Conservation (phyloP, 2,329 filamentous ascomycete genomes). For the Thelonectria blattea region DNA sequence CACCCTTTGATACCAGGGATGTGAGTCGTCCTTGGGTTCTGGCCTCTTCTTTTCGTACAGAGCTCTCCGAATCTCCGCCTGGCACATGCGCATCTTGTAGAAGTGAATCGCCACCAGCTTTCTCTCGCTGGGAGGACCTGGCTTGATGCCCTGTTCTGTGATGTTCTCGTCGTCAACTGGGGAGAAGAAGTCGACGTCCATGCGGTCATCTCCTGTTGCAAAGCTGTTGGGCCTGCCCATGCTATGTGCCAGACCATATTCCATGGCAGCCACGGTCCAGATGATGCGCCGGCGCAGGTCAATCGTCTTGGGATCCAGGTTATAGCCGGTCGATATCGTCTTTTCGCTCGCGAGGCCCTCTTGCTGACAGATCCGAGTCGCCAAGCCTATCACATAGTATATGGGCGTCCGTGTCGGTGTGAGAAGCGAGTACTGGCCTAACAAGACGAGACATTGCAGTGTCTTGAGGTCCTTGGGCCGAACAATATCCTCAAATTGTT, state of each 20-base stretch:
- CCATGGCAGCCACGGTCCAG: constrained; percentile 89
- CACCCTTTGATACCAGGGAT: constrained; percentile 88
- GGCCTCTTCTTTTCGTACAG: constrained; percentile 84
- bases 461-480: constrained; percentile 89
- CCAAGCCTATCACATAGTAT: constrained; percentile 91
- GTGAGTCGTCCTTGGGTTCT: constrained; percentile 77
- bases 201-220: constrained; percentile 78
- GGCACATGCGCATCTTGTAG: constrained; percentile 86
- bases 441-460: constrained; percentile 84
- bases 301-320: constrained; percentile 74
- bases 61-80: constrained; percentile 84
- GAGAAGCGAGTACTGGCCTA: constrained; percentile 89
- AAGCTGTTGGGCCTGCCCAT: constrained; percentile 88
- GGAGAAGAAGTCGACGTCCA: constrained; percentile 87
- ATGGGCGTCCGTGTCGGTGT: constrained; percentile 92
- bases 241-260: constrained; percentile 84
- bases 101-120: constrained; percentile 93
- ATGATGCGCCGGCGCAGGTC: constrained; percentile 89
- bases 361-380: constrained; percentile 86
- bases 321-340: constrained; percentile 72
- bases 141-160: constrained; percentile 74
- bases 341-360: constrained; percentile 88
- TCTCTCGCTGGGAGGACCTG: constrained; percentile 75
- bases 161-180: constrained; percentile 84
- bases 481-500: constrained; percentile 81